phyloP scores from a whole-genome alignment of 495 filamentous ascomycete species.

The Evernia prunastri region DNA sequence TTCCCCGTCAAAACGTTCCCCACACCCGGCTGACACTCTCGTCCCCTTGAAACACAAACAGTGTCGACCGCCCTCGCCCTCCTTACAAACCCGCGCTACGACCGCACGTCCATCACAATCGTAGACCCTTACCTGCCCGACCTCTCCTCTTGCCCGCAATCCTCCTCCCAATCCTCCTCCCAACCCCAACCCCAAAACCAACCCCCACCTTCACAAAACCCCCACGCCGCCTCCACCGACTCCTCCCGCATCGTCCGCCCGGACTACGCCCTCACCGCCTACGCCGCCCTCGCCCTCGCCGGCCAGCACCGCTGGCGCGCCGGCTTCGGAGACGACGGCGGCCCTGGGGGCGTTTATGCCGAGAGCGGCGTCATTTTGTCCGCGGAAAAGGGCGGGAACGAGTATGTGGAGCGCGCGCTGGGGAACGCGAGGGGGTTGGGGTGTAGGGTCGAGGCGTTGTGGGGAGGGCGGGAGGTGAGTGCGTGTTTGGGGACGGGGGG shows the following conservation, averaged over 20 bases:
- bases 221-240: slow-evolving; percentile 67
- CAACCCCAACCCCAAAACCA: background rate
- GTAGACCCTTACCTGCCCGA: slow-evolving; percentile 53
- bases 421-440: slow-evolving; percentile 24
- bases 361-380: slow-evolving; percentile 71
- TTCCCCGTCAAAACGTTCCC: too few relatives aligned
- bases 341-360: slow-evolving; percentile 59
- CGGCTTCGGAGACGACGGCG: slow-evolving; percentile 37
- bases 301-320: too few relatives aligned
- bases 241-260: slow-evolving; percentile 71
- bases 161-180: slow-evolving; percentile 44
- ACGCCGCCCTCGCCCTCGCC: slow-evolving; percentile 60
- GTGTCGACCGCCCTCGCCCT: slow-evolving; percentile 63
- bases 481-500: slow-evolving; percentile 42
- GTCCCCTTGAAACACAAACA: too few relatives aligned
- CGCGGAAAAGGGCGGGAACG: slow-evolving; percentile 44
- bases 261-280: slow-evolving; percentile 71
- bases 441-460: slow-evolving; percentile 44
- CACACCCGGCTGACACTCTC: too few relatives aligned
- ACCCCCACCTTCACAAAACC: slow-evolving; percentile 32
- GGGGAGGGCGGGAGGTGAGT: slow-evolving; percentile 36
- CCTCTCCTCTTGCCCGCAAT: background rate
- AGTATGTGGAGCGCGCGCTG: slow-evolving; percentile 57
- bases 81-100: slow-evolving; percentile 48
- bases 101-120: slow-evolving; percentile 53